These are phyloP conservation scores for Coelastrella sp. DNA, from an alignment of 139 green algal species.

Conservation along the genomic window DNA sequence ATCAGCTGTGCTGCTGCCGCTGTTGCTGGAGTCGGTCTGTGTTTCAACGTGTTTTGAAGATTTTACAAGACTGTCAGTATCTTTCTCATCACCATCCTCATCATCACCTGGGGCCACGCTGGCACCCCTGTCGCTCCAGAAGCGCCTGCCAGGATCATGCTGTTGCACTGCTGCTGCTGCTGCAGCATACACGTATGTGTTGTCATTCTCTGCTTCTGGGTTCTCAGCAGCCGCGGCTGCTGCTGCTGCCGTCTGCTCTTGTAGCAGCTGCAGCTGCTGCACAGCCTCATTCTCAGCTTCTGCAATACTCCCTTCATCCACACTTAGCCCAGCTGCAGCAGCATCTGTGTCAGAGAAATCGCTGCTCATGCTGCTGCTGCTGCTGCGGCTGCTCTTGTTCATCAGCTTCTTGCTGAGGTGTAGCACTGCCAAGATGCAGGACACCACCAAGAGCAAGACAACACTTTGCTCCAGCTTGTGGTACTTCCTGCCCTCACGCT, in stretches of 20 bases:
- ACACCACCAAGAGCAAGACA: slow-evolving; percentile 13
- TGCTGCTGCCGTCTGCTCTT: background rate
- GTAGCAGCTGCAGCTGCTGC: background rate
- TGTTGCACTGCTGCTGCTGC: background rate
- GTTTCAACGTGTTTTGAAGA: too few relatives aligned
- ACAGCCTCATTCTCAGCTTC: background rate
- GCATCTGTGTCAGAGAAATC: background rate
- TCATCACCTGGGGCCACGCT: too few relatives aligned
- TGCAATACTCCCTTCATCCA: background rate
- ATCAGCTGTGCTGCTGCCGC: too few relatives aligned
- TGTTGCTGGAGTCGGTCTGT: too few relatives aligned
- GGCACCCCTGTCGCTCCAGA: too few relatives aligned
- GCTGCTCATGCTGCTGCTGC: background rate
- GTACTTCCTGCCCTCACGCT: background rate
- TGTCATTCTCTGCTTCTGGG: background rate
- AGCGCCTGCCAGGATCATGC: too few relatives aligned
- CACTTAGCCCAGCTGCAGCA: background rate
- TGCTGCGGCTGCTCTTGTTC: background rate
- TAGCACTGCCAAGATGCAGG: slow-evolving; percentile 4
- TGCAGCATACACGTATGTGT: background rate
- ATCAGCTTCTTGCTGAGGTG: slow-evolving; percentile 4
- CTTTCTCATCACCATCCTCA: too few relatives aligned
- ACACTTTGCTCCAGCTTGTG: slow-evolving; percentile 3
- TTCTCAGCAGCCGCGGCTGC: background rate
- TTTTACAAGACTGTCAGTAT: too few relatives aligned